These are phyloP conservation scores for Crepidotus variabilis DNA, from an alignment of 768 basidiomycete species.

Conservation along the genomic window DNA sequence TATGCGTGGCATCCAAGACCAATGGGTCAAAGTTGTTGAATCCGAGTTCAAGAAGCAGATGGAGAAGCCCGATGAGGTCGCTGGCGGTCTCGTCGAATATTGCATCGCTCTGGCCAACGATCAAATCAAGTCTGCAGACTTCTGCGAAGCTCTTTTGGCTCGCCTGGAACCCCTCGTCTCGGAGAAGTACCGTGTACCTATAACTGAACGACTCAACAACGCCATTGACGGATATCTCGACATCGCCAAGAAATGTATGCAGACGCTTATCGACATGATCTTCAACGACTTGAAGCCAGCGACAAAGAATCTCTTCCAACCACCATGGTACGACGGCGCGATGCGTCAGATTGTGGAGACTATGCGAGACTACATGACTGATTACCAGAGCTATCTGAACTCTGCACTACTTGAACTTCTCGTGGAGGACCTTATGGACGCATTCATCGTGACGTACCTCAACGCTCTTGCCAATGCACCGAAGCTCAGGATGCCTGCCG, in stretches of 20 bases:
- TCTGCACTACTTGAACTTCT: slow-evolving; percentile 87
- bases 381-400: slow-evolving; percentile 91
- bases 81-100: slow-evolving; percentile 91
- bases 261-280: slow-evolving; percentile 89
- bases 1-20: slow-evolving; percentile 84
- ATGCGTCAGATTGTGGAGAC: slow-evolving; percentile 91
- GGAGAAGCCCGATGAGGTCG: slow-evolving; percentile 84
- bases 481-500: slow-evolving; percentile 84
- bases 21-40: slow-evolving; percentile 84
- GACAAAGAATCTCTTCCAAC: slow-evolving; percentile 78
- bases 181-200: slow-evolving; percentile 81
- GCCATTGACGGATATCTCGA: slow-evolving; percentile 98
- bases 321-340: slow-evolving; percentile 86
- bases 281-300: slow-evolving; percentile 93
- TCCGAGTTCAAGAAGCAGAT: slow-evolving; percentile 82
- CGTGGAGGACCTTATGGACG: slow-evolving; percentile 87
- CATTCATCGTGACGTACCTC: slow-evolving; percentile 87
- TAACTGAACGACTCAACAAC: slow-evolving; percentile 86
- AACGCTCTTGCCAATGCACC: slow-evolving; percentile 79
- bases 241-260: slow-evolving; percentile 96
- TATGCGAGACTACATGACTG: slow-evolving; percentile 94
- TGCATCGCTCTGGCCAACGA: slow-evolving; percentile 96
- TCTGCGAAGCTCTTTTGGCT: slow-evolving; percentile 78
- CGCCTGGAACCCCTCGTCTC: slow-evolving; percentile 91
- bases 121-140: slow-evolving; percentile 95